Evolutionary conservation across 1,284 basidiomycete genomes (phyloP).

Genomic region (Moesziomyces globuligerus): DNA sequence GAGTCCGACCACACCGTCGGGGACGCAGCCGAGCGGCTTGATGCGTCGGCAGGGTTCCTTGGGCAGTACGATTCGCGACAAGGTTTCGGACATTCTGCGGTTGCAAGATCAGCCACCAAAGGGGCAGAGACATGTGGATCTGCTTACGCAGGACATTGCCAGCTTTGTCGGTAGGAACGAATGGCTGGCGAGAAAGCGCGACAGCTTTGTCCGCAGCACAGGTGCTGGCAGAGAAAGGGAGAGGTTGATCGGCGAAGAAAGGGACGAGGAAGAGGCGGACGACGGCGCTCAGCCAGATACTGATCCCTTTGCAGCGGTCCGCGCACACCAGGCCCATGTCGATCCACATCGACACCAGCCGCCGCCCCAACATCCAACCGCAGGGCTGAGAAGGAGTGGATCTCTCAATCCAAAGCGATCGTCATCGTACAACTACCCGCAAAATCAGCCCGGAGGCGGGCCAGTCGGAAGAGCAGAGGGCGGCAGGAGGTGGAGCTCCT

Average conservation of each 20-base stretch:
- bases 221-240: conserved; percentile 10
- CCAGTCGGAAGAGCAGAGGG: neutral
- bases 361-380: conserved; percentile 34
- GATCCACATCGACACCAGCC: conserved; percentile 31
- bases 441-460: neutral
- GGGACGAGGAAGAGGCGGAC: conserved; percentile 8
- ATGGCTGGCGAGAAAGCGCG: conserved; percentile 47
- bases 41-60: conserved; percentile 43
- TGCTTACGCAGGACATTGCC: conserved; percentile 48
- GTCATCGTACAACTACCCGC: conserved; percentile 27
- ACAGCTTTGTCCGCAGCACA: conserved; percentile 23
- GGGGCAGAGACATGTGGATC: conserved; percentile 46
- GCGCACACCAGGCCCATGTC: conserved; percentile 10
- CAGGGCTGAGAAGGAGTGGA: conserved; percentile 12
- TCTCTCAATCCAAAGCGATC: conserved; percentile 34
- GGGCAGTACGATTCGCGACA: conserved; percentile 39
- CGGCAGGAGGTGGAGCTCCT: conserved; percentile 23
- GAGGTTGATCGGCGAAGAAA: conserved; percentile 12
- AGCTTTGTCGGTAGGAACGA: conserved; percentile 51
- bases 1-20: conserved; percentile 24
- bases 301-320: conserved; percentile 7
- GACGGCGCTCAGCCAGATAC: conserved; percentile 34
- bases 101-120: conserved; percentile 47
- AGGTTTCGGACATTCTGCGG: conserved; percentile 44
- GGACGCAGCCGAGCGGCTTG: conserved; percentile 11